Base-by-base conservation (phyloP, 176 grass and related monocot genomes). In the Musa schizocarpa region DNA sequence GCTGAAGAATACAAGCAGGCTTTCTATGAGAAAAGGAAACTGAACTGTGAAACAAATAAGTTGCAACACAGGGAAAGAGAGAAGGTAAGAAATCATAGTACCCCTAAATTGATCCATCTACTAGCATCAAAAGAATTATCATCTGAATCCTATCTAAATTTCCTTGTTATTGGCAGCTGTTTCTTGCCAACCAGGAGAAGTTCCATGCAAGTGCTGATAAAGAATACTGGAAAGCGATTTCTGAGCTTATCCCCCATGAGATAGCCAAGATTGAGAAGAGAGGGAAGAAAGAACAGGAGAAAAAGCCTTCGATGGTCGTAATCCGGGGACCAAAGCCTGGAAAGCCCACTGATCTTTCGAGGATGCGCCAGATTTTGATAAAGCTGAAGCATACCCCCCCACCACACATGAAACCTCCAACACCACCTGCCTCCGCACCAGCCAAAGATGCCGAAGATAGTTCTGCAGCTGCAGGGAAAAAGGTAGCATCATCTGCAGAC, bases 161-260 rank as follows among this genome's bases (percentile, higher is more conserved):
- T 50, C 19, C 3, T 8, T n/a, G 26, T 50, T 20, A 19, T 69
- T 11, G 34, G 34, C 34, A 69, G 67, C 13, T 69, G 10, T 69
- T 0, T 69, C 67, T 69, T 23, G 67, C 67, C 17, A 50, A 69
- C 23, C 67, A 50, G 67, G 67, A 69, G 67, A 69, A 69, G 34
- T 69, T 69, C 67, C 67, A 69, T 10, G 65, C 65, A 17, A 68
- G 5, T 43, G 65, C 65, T 17, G 65, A 68, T 17, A 68, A 68
- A 34, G 13, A 69, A n/a, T 69, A 69, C 25, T 69, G 43, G 67
- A 69, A 69, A 50, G 34, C 67, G 9, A 69, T 69, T 49, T 69
- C 34, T 9, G 67, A 69, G 67, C 34, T 69, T 20, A 69, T 69
- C 67, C 67, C 67, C 25, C 67, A 50, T 69, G 67, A 69, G 67